Conservation (phyloP, 441 rosid genomes). For the Adansonia grandidieri region DNA sequence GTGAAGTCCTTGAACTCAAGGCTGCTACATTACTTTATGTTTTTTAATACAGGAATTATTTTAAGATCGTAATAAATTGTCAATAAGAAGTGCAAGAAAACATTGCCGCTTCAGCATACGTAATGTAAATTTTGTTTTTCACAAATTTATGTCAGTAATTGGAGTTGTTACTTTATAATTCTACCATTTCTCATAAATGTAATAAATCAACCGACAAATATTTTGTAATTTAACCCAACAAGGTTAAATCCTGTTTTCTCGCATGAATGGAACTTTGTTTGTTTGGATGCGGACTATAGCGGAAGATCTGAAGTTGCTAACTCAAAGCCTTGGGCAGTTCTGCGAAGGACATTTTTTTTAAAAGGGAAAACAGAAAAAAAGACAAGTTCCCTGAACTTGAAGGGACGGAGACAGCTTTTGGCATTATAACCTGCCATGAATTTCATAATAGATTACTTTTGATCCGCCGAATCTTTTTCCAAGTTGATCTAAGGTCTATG, state of each 20-base stretch:
- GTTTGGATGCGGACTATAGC: constrained; percentile 1
- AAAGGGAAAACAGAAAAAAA: neutral
- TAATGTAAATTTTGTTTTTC: constrained; percentile 11
- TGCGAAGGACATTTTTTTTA: neutral
- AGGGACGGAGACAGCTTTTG: constrained; percentile 2
- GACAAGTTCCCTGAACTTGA: neutral
- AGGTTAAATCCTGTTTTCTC: neutral
- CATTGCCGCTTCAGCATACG: constrained; percentile 21
- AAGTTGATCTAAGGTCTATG: neutral
- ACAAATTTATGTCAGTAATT: constrained; percentile 18
- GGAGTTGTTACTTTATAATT: neutral
- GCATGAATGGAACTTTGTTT: neutral
- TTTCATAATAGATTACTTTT: neutral
- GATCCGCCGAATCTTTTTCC: neutral
- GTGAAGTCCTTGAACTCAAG: constrained; percentile 28
- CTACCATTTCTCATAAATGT: constrained; percentile 3
- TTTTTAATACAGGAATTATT: neutral
- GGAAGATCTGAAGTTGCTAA: neutral
- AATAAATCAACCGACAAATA: constrained; percentile 15
- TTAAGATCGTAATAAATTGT: constrained; percentile 12
- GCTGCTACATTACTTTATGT: neutral
- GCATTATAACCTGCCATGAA: neutral
- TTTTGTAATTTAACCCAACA: neutral
- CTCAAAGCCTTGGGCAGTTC: neutral
- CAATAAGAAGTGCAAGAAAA: constrained; percentile 26